A percentile compares a stretch with the other conserved stretches of the same genome.
Conservation (phyloP, 345 rosid species). For the Boechera retrofracta region DNA sequence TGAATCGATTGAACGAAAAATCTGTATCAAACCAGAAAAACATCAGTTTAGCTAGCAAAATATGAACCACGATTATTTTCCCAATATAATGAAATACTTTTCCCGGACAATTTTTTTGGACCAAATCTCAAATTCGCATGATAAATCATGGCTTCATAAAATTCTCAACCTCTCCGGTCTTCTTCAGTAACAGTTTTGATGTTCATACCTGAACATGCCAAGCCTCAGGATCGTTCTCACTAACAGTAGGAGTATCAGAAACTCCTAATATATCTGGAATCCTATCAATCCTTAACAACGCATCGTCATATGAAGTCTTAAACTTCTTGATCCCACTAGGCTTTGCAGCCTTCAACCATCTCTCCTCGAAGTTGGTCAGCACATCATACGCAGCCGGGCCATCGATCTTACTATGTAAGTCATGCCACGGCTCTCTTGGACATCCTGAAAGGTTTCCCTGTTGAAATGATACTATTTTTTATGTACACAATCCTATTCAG, state of each 20-base stretch:
- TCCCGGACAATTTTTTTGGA: background rate
- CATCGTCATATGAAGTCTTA: conserved; percentile 66
- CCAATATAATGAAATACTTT: background rate
- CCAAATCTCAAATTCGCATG: background rate
- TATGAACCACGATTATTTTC: background rate
- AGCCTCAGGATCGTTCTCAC: conserved; percentile 62
- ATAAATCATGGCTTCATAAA: conserved; percentile 19
- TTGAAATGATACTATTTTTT: conserved; percentile 1
- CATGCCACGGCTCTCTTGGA: conserved; percentile 98
- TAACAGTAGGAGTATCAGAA: conserved; percentile 51
- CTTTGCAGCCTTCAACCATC: conserved; percentile 83
- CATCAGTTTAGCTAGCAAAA: conserved; percentile 19
- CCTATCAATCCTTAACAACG: conserved; percentile 77
- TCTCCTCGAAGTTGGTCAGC: conserved; percentile 81
- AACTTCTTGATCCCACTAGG: conserved; percentile 70
- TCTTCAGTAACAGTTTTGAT: conserved; percentile 8
- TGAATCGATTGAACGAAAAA: conserved; percentile 91
- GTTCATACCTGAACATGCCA: conserved; percentile 88
- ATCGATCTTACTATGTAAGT: conserved; percentile 76
- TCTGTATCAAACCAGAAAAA: conserved; percentile 48
- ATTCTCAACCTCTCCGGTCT: conserved; percentile 4
- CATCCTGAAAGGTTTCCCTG: conserved; percentile 75
- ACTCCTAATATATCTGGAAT: conserved; percentile 72
- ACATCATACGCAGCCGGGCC: conserved; percentile 93
- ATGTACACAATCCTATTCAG: background rate